Conservation (phyloP, 2,329 filamentous ascomycete species). For the Cordyceps militaris region DNA sequence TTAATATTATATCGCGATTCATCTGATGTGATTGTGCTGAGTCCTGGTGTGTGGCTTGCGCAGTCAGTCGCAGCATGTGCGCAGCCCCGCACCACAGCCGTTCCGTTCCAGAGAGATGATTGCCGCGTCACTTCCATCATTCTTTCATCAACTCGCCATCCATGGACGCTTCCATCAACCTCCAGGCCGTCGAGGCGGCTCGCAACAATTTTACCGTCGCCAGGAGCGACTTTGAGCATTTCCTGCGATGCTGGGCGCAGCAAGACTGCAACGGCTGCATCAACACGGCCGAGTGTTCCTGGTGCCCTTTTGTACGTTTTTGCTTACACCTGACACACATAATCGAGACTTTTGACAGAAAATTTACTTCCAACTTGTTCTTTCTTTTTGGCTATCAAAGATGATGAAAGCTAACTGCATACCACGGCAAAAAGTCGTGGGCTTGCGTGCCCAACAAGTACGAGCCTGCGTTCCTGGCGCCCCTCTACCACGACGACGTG, state of each 20-base stretch:
- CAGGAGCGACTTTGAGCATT: conserved; percentile 29
- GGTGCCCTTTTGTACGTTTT: conserved; percentile 45
- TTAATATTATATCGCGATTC: conserved; percentile 1
- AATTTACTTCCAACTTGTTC: neutral
- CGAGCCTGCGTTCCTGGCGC: conserved; percentile 39
- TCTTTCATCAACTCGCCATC: neutral
- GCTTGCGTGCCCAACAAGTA: conserved; percentile 47
- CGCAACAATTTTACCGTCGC: conserved; percentile 25
- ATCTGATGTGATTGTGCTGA: neutral
- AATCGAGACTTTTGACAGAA: neutral
- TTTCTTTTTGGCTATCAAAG: no score
- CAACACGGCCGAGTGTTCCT: conserved; percentile 36
- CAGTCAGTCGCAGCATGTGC: no score
- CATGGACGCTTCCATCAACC: conserved; percentile 1
- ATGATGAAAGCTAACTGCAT: no score
- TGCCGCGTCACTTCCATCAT: neutral
- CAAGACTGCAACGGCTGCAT: conserved; percentile 44
- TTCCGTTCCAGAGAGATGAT: neutral
- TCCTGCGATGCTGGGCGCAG: conserved; percentile 44
- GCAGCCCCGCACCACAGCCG: conserved; percentile 4
- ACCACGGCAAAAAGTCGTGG: no score
- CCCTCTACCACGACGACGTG: conserved; percentile 40
- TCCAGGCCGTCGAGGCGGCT: conserved; percentile 6
- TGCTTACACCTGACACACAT: neutral
- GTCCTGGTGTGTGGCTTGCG: neutral